Evolutionary conservation across 371 early-diverging fungal species (phyloP).

Genomic region (Rhizopus arrhizus): DNA sequence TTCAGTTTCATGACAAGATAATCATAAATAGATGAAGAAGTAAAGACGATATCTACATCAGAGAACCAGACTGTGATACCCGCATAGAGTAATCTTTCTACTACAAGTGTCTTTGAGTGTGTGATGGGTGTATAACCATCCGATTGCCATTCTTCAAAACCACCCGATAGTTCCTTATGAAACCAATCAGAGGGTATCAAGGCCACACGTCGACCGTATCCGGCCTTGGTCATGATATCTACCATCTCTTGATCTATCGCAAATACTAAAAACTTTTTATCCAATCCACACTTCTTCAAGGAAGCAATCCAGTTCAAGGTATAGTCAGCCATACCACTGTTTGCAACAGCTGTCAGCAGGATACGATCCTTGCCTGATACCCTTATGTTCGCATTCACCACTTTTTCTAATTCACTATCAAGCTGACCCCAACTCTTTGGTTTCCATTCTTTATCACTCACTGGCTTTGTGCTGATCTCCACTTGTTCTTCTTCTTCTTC

Average conservation of each 20-base stretch:
- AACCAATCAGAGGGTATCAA: constrained; percentile 39
- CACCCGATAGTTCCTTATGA: constrained; percentile 30
- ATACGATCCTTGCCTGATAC: constrained; percentile 22
- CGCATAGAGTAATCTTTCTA: constrained; percentile 36
- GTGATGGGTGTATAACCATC: constrained; percentile 40
- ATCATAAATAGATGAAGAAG: constrained; percentile 41
- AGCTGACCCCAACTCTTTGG: constrained; percentile 28
- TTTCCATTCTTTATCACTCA: constrained; percentile 22
- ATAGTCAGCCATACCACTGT: constrained; percentile 44
- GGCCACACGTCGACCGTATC: constrained; percentile 34
- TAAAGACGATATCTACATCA: constrained; percentile 56
- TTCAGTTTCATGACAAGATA: constrained; percentile 43
- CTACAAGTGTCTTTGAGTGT: constrained; percentile 40
- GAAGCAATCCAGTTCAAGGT: constrained; percentile 47
- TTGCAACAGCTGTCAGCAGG: constrained; percentile 39
- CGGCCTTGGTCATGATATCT: constrained; percentile 21
- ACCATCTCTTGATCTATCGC: constrained; percentile 39
- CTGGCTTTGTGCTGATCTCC: constrained; percentile 10
- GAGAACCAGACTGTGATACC: constrained; percentile 52
- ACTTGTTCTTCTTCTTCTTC: constrained; percentile 21
- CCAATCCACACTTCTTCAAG: constrained; percentile 29
- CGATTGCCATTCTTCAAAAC: constrained; percentile 34
- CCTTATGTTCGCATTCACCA: constrained; percentile 14
- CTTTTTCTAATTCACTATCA: constrained; percentile 14
- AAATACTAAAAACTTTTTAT: constrained; percentile 41